Evolutionary conservation across 108 stramenopile genomes (phyloP).

Genomic region (Cyclotella kingstonii): DNA sequence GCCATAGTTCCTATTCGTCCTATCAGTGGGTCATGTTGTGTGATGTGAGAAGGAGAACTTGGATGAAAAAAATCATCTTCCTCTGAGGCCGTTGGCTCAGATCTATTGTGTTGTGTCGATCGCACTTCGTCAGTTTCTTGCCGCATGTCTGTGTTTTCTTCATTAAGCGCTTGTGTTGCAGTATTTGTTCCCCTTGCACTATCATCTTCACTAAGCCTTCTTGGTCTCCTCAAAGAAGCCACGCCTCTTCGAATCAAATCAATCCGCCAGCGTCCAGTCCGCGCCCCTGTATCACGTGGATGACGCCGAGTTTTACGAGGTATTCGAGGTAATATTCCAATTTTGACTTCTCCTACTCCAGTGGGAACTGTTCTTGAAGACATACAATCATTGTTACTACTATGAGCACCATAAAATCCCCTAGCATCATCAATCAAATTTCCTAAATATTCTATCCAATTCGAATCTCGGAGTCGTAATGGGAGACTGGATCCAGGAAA

Average conservation of each 20-base stretch:
- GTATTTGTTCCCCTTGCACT: neutral
- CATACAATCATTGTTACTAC: conserved; percentile 31
- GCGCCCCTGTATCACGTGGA: conserved; percentile 20
- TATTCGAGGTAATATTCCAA: conserved; percentile 39
- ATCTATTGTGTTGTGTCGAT: conserved; percentile 1
- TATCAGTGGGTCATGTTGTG: conserved; percentile 40
- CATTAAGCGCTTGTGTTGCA: neutral
- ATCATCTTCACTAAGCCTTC: conserved; percentile 1
- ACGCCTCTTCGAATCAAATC: conserved; percentile 39
- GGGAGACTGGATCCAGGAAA: conserved; percentile 73
- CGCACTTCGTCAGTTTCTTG: neutral
- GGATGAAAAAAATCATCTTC: conserved; percentile 33
- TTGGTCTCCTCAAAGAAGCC: conserved; percentile 19
- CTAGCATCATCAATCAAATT: conserved; percentile 58
- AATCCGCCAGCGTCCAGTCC: conserved; percentile 33
- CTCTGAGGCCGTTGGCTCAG: conserved; percentile 3
- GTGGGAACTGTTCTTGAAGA: conserved; percentile 29
- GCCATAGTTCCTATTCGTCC: conserved; percentile 76
- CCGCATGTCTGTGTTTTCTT: neutral
- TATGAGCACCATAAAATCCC: conserved; percentile 35
- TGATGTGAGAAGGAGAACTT: neutral
- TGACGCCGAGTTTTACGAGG: conserved; percentile 21
- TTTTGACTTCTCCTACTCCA: conserved; percentile 28
- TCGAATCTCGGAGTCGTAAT: conserved; percentile 51
- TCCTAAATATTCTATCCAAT: conserved; percentile 63